Base-by-base conservation (phyloP, 1,139 yeast species). In the Protomyces inouyei region DNA sequence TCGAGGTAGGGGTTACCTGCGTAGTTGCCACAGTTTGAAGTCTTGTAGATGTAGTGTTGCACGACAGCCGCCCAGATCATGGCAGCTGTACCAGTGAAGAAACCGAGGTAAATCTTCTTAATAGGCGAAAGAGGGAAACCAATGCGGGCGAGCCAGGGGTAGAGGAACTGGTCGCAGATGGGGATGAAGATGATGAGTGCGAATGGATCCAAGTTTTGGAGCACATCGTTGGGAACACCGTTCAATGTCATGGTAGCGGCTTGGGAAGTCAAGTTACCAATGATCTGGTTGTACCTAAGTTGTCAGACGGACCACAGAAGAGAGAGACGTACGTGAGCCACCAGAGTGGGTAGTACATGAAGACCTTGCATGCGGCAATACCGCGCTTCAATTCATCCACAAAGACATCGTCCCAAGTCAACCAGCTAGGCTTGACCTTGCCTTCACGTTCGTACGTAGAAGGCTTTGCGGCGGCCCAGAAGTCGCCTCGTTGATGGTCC, bases 31-130 rank as follows among this genome's bases (percentile, higher is more conserved):
- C 96, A 89, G 67, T 93, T 92, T 25, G 90, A 89, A 6, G 88
- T 79, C 60, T 76, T 74, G 78, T 90, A 90, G 68, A 91, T 85
- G 54, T 43, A 60, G 73, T 85, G 83, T 77, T 91, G 97, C 69
- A 88, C 80, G 54, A 88, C 85, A 16, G 95, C 92, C 65, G 96
- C 95, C 73, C 87, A 85, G 45, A 85, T 82, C 86, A 88, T 87
- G 46, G 96, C 82, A 53, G 80, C 72, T 8, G 91, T 76, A 64
- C 86, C 91, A 66, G 88, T 79, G 75, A 86, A 75, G 78, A 90
- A 90, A 10, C 97, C 97, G 69, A 80, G 78, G 73, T 82, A 80
- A 70, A 91, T 90, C 74, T 88, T 84, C 67, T 90, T 81, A 70
- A 88, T 84, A 51, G 96, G 80, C 59, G 70, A 70, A 72, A 77